Conservation (phyloP, 345 rosid genomes). For the Brassica incana region DNA sequence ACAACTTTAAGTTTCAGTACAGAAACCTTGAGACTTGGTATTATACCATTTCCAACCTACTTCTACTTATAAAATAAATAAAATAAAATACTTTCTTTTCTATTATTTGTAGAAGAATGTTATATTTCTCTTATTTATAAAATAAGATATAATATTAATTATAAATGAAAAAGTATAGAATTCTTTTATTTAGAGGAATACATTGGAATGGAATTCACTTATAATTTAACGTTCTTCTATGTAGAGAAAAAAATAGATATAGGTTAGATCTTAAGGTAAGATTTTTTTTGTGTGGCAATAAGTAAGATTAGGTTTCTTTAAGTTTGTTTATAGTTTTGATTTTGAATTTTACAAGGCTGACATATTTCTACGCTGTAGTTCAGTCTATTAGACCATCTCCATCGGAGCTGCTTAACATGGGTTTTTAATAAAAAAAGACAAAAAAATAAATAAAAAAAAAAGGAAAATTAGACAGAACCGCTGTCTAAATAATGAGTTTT, state of each 20-base stretch:
- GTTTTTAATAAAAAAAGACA: no score
- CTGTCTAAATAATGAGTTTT: no score
- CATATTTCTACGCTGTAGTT: neutral
- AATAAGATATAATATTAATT: no score
- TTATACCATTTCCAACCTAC: neutral
- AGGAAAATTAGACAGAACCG: no score
- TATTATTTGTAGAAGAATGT: neutral
- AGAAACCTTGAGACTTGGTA: neutral
- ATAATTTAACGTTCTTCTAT: no score
- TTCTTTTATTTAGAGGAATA: neutral
- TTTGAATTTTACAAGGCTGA: neutral
- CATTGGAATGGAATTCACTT: neutral
- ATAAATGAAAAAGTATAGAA: no score
- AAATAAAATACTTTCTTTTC: neutral
- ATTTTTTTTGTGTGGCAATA: neutral
- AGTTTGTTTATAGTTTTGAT: neutral
- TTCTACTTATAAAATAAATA: neutral
- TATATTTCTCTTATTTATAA: no score
- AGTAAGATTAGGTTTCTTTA: neutral
- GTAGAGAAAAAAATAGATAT: no score
- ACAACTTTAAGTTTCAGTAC: neutral
- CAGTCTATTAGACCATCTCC: neutral
- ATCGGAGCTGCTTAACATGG: no score
- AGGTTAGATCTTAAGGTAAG: neutral
- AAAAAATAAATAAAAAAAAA: no score